phyloP scores from a whole-genome alignment of 2,329 filamentous ascomycete species.

The Aspergillus sp. region DNA sequence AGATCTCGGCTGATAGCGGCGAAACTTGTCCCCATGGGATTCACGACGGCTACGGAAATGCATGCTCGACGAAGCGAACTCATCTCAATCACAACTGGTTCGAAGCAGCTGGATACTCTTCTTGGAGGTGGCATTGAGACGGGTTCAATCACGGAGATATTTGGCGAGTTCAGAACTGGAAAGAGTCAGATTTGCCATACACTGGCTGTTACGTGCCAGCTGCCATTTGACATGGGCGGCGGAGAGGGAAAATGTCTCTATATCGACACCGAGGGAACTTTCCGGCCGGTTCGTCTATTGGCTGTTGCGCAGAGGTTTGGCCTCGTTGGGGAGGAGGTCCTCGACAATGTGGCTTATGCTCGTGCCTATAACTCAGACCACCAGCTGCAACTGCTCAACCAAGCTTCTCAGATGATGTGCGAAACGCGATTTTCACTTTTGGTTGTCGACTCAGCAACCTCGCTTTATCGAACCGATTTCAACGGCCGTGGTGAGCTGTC shows the following conservation, averaged over 20 bases:
- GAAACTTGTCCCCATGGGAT: constrained; percentile 97
- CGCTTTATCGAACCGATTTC: constrained; percentile 95
- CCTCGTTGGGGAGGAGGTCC: constrained; percentile 90
- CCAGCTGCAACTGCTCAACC: constrained; percentile 89
- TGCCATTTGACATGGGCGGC: constrained; percentile 98
- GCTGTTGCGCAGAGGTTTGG: constrained; percentile 94
- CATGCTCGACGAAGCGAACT: constrained; percentile 94
- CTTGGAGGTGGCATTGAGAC: constrained; percentile 94
- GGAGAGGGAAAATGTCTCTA: constrained; percentile 98
- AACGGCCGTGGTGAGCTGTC: constrained; percentile 94
- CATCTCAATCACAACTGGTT: constrained; percentile 96
- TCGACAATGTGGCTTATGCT: constrained; percentile 98
- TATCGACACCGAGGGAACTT: constrained; percentile 97
- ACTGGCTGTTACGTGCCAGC: constrained; percentile 93
- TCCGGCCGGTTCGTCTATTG: constrained; percentile 84
- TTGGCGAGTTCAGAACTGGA: constrained; percentile 95
- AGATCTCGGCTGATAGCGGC: constrained; percentile 60
- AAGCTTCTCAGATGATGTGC: constrained; percentile 98
- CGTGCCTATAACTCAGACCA: constrained; percentile 98
- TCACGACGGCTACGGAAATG: constrained; percentile 99
- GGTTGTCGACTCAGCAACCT: constrained; percentile 92
- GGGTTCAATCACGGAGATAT: constrained; percentile 95
- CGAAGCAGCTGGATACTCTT: constrained; percentile 93
- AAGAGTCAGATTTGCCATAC: constrained; percentile 99
- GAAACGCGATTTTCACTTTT: constrained; percentile 96